phyloP scores from a whole-genome alignment of 208 protist genomes.

The Balamuthia mandrillaris region DNA sequence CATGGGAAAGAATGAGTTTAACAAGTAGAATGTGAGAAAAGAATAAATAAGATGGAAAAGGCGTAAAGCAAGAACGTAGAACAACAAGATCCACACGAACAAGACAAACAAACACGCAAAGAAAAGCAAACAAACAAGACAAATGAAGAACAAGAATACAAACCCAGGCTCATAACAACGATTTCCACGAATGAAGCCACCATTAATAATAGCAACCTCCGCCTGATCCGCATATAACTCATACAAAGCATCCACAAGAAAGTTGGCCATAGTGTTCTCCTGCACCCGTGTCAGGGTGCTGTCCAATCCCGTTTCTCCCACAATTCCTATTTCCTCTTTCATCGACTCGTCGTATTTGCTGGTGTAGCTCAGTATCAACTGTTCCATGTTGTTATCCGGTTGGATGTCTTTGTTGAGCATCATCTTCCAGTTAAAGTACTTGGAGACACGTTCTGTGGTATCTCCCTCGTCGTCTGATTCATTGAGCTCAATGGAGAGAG shows the following conservation, averaged over 20 bases:
- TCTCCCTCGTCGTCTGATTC: not conserved
- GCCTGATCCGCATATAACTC: not conserved
- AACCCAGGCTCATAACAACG: not conserved
- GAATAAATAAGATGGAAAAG: too few species aligned
- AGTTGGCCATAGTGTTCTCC: slow-evolving; percentile 31
- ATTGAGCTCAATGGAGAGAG: not conserved
- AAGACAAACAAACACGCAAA: too few species aligned
- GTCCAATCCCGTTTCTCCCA: not conserved
- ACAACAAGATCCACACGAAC: too few species aligned
- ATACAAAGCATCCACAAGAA: not conserved
- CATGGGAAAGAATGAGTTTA: too few species aligned
- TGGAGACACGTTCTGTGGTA: not conserved
- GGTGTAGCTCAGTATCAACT: not conserved
- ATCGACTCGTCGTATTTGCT: not conserved
- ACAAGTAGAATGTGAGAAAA: too few species aligned
- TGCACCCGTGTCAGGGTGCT: slow-evolving; percentile 14
- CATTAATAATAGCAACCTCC: slow-evolving; percentile 22
- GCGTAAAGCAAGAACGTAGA: too few species aligned
- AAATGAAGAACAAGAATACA: too few species aligned
- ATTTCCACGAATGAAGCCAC: slow-evolving; percentile 21
- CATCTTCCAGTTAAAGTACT: slow-evolving; percentile 13
- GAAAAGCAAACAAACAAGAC: too few species aligned
- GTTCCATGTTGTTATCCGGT: not conserved
- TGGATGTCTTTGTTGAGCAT: not conserved
- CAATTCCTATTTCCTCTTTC: not conserved